phyloP scores from a whole-genome alignment of 495 filamentous ascomycete genomes.

The Bryoglossum gracile region DNA sequence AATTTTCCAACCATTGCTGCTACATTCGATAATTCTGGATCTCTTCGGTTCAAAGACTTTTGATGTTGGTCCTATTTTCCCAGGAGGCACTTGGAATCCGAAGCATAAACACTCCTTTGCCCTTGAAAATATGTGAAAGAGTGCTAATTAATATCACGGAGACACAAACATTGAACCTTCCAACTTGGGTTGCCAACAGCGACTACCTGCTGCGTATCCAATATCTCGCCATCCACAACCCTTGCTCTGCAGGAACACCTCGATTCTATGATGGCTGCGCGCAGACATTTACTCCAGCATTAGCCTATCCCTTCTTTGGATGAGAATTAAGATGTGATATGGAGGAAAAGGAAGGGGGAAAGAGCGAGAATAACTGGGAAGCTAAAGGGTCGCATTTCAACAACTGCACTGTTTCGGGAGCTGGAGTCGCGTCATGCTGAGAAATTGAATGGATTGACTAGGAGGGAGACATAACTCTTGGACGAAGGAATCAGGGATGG shows the following conservation, averaged over 20 bases:
- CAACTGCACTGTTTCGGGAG: constrained; percentile 40
- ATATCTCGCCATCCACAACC: constrained; percentile 52
- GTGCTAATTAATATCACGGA: constrained; percentile 12
- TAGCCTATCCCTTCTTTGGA: no score
- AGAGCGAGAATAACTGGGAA: constrained; percentile 46
- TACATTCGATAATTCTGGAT: constrained; percentile 42
- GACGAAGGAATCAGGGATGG: no score
- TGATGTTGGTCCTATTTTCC: constrained; percentile 16
- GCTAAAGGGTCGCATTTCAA: constrained; percentile 39
- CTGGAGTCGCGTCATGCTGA: constrained; percentile 25
- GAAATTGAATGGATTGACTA: background rate
- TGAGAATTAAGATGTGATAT: no score
- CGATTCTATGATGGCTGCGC: constrained; percentile 50
- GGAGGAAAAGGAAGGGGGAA: constrained; percentile 35
- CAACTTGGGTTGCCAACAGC: constrained; percentile 45
- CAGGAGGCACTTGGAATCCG: constrained; percentile 32
- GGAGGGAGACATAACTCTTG: no score
- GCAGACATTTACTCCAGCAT: constrained; percentile 51
- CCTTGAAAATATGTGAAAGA: background rate
- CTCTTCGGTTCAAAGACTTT: constrained; percentile 37
- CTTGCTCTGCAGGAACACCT: constrained; percentile 34
- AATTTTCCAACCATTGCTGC: constrained; percentile 36
- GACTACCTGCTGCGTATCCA: constrained; percentile 57
- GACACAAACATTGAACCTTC: constrained; percentile 46
- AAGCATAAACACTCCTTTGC: constrained; percentile 21